A percentile compares a stretch with the other conserved stretches of the same genome.
Conservation (phyloP, 768 basidiomycete species). For the Lactifluus volemus region DNA sequence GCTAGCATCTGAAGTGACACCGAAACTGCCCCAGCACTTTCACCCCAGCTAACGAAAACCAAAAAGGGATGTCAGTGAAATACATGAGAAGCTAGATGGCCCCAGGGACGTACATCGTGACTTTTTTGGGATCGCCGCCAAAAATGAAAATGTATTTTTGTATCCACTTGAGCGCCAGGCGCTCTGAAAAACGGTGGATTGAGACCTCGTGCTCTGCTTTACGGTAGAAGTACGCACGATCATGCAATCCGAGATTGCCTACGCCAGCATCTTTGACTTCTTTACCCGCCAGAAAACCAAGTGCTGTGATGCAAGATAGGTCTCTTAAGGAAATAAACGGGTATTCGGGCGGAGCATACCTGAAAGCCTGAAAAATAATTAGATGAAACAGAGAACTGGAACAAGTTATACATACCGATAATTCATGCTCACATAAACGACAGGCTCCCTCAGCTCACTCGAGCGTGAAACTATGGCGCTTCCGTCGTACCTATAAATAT, state of each 20-base stretch:
- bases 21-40: constrained; percentile 46
- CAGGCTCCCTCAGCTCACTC: no score
- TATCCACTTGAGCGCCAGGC: constrained; percentile 55
- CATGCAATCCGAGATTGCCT: constrained; percentile 34
- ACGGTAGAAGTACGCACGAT: constrained; percentile 35
- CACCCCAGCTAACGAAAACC: constrained; percentile 33
- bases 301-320: constrained; percentile 23
- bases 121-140: constrained; percentile 54
- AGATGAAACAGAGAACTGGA: neutral
- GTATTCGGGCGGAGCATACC: neutral
- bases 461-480: neutral
- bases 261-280: no score
- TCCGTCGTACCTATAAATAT: neutral
- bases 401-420: no score
- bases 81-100: neutral
- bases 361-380: neutral
- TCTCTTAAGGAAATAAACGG: neutral
- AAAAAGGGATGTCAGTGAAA: neutral
- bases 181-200: constrained; percentile 31
- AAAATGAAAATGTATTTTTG: constrained; percentile 54
- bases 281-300: constrained; percentile 43
- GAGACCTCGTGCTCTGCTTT: no score
- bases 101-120: constrained; percentile 38
- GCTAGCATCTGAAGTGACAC: constrained; percentile 35
- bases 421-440: no score